Evolutionary conservation across 805 yeast species (phyloP).

Genomic region (Huiozyma naganishii): DNA sequence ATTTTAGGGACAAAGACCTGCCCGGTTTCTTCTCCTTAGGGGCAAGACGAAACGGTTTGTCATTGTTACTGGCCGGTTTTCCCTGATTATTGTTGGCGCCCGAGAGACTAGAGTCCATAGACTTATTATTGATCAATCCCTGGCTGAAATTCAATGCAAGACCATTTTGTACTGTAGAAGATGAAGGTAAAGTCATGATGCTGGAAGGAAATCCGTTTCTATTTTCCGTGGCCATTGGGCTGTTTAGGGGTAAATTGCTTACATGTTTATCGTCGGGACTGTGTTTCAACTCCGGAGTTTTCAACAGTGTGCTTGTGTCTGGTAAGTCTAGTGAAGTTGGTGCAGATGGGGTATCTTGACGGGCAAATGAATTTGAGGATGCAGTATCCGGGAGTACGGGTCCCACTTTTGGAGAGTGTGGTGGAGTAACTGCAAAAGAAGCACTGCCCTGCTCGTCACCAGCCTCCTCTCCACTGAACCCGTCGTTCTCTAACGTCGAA

Average conservation of each 20-base stretch:
- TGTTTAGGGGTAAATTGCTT: conserved; percentile 5
- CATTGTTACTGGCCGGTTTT: not conserved
- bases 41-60: no score
- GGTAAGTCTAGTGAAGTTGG: not conserved
- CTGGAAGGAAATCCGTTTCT: not conserved
- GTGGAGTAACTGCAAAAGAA: not conserved
- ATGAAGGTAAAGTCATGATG: not conserved
- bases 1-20: conserved; percentile 27
- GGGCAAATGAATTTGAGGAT: not conserved
- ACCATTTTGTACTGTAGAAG: not conserved
- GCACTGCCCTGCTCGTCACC: not conserved
- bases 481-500: conserved; percentile 14
- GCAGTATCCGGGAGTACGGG: not conserved
- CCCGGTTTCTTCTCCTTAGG: conserved; percentile 9
- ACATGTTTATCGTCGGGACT: not conserved
- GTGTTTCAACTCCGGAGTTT: not conserved
- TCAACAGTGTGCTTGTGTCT: not conserved
- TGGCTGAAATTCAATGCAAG: not conserved
- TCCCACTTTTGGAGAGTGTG: not conserved
- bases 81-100: not conserved
- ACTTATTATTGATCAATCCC: not conserved
- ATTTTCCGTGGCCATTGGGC: conserved; percentile 3
- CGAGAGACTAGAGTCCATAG: not conserved
- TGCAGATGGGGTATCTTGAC: not conserved
- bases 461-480: conserved; percentile 1